These are phyloP conservation scores for Groenewaldozyma auringiensis DNA, from an alignment of 1,139 yeast genomes.

Conservation along the genomic window DNA sequence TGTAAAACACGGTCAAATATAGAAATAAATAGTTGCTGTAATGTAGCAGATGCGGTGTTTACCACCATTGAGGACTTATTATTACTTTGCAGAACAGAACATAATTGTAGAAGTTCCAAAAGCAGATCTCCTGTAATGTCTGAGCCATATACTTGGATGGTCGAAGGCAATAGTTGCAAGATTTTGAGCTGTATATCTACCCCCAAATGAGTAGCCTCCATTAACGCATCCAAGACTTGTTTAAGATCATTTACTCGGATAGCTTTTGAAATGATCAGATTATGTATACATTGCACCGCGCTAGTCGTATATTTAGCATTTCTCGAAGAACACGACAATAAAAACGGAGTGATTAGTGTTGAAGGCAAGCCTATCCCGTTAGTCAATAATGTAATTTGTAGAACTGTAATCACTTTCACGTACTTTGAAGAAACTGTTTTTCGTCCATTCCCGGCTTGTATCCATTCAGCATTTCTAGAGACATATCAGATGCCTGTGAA, in stretches of 20 bases:
- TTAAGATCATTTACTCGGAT: constrained; percentile 48
- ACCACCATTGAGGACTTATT: constrained; percentile 69
- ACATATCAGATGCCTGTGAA: constrained; percentile 52
- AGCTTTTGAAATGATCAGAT: constrained; percentile 44
- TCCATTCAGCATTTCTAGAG: constrained; percentile 43
- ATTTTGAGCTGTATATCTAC: constrained; percentile 80
- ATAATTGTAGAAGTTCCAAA: constrained; percentile 54
- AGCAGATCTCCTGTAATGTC: constrained; percentile 51
- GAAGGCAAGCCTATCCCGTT: constrained; percentile 22
- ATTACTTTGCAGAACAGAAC: constrained; percentile 61
- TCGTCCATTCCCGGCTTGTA: constrained; percentile 27
- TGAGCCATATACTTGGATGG: constrained; percentile 56
- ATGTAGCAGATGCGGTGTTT: constrained; percentile 91
- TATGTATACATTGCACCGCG: constrained; percentile 63
- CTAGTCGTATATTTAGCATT: constrained; percentile 66
- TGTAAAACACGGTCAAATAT: constrained; percentile 58
- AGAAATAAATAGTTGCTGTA: constrained; percentile 72
- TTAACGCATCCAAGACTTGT: constrained; percentile 55
- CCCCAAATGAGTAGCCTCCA: constrained; percentile 68
- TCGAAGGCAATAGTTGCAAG: constrained; percentile 73
- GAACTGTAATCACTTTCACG: constrained; percentile 7
- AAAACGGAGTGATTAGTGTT: constrained; percentile 59
- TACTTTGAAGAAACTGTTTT: constrained; percentile 28
- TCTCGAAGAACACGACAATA: constrained; percentile 64
- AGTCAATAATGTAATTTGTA: background rate